Evolutionary conservation across 2,329 filamentous ascomycete genomes (phyloP).

Genomic region (Catunica adiposa): DNA sequence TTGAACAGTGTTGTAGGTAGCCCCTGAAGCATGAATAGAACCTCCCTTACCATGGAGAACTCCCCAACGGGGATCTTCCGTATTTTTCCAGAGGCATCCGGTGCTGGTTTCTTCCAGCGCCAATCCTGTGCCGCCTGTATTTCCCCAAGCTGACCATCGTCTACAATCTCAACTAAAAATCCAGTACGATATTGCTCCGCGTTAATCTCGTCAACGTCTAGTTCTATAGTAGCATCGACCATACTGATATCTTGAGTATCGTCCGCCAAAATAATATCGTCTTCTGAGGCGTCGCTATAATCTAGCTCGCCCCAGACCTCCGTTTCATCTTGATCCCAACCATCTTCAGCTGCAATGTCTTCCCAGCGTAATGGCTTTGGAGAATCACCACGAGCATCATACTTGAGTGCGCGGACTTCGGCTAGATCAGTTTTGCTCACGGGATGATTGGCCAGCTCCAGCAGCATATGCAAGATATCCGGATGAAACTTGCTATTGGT

Average conservation of each 20-base stretch:
- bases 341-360: constrained; percentile 61
- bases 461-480: constrained; percentile 60
- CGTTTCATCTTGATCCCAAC: constrained; percentile 44
- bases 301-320: constrained; percentile 56
- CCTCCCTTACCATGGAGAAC: constrained; percentile 56
- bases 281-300: constrained; percentile 51
- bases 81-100: constrained; percentile 20
- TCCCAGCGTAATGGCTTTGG: constrained; percentile 51
- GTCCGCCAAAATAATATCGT: constrained; percentile 25
- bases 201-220: background rate
- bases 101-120: constrained; percentile 22
- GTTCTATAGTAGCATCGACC: constrained; percentile 21
- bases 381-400: constrained; percentile 21
- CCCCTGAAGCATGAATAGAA: constrained; percentile 71
- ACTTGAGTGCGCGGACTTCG: constrained; percentile 37
- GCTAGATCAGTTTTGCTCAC: constrained; percentile 50
- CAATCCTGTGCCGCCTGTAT: constrained; percentile 23
- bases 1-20: constrained; percentile 58
- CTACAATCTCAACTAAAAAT: constrained; percentile 23
- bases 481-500: constrained; percentile 50
- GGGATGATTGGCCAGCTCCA: constrained; percentile 70
- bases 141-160: constrained; percentile 20
- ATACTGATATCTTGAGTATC: constrained; percentile 22
- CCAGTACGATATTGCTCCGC: constrained; percentile 17
- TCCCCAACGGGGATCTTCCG: constrained; percentile 44